Base-by-base conservation (phyloP, 257 asterid genomes). In the Sherardia arvensis region DNA sequence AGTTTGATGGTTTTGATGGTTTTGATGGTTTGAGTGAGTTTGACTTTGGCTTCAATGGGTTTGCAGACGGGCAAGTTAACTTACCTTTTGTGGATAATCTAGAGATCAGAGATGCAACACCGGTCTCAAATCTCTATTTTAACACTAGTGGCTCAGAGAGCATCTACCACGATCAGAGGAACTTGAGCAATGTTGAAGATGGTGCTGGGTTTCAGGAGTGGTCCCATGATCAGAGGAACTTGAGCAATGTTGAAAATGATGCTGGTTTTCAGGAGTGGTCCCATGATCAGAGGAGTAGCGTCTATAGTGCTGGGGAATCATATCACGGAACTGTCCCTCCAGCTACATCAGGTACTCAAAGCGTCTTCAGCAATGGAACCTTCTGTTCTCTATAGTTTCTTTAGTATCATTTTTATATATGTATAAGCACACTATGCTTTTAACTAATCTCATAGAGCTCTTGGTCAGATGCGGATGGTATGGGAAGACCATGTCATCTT, bases 381-480 rank as follows among this genome's bases (percentile, higher is more conserved):
- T 60, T 74, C 70, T 53, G 71, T 69, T 76, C 81, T 81, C 60
- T 21, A 61, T 62, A 60, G 63, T 66, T 68, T 70, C 58, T 61
- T 43, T 76, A 69, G 11, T 51, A 60, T 65, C 48, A 70, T 40
- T 20, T 38, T 74, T 33, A 69, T 4, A 7, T 47, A 58, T 64
- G 65, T 60, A 49, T 62, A 51, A 33, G 61, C 36, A 56, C 28
- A 61, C 56, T 75, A 53, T 73, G 20, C 69, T 74, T 36, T 81
- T 57, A 55, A 66, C 89, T 81, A 71, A 79, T 69, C 74, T 76
- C 21, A 40, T 69, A 53, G 95, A 78, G 91, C 85, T 84, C 91
- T 81, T 84, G 94, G 68, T 74, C 92, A 81, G 98, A 88, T 79
- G n/a, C n/a, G 89, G 86, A 86, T 87, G 81, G 78, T 73, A 65